Percentiles rank a stretch among this genome's conserved stretches.
Conservation (phyloP, 1,139 yeast genomes). For the Geotrichum candidum region DNA sequence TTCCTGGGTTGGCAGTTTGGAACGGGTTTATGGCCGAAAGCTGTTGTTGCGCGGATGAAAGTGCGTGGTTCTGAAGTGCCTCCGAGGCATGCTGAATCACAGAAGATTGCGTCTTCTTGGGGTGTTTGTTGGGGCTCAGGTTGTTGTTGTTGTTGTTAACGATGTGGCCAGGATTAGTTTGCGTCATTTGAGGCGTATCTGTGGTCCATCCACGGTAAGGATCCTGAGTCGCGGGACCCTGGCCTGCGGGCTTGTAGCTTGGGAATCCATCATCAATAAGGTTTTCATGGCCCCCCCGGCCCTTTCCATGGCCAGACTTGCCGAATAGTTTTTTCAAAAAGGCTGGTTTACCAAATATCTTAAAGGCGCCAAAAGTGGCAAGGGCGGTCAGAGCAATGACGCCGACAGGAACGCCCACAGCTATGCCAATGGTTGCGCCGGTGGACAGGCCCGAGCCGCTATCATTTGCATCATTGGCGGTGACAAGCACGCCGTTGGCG, state of each 20-base stretch:
- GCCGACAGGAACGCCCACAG: conserved; percentile 20
- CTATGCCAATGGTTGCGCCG: conserved; percentile 20
- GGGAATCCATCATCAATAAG: neutral
- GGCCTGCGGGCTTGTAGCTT: neutral
- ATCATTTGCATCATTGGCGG: neutral
- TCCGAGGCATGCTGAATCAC: neutral
- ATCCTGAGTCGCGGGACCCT: neutral
- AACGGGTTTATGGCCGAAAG: neutral
- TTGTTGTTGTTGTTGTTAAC: too few species aligned
- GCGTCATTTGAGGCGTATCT: neutral
- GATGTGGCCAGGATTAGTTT: neutral
- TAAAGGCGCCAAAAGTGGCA: neutral
- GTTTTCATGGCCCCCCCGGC: neutral
- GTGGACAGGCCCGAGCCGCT: conserved; percentile 16
- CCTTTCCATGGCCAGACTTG: neutral
- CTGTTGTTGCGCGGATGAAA: neutral
- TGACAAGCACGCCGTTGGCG: neutral
- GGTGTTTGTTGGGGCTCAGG: too few species aligned
- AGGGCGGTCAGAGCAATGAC: conserved; percentile 13
- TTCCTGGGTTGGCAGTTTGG: neutral
- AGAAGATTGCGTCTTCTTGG: neutral
- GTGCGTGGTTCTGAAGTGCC: neutral
- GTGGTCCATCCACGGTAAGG: neutral
- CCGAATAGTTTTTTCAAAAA: neutral
- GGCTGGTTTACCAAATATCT: neutral